Evolutionary conservation across 148 eudicot species (phyloP).

Genomic region (Persicaria maculosa): DNA sequence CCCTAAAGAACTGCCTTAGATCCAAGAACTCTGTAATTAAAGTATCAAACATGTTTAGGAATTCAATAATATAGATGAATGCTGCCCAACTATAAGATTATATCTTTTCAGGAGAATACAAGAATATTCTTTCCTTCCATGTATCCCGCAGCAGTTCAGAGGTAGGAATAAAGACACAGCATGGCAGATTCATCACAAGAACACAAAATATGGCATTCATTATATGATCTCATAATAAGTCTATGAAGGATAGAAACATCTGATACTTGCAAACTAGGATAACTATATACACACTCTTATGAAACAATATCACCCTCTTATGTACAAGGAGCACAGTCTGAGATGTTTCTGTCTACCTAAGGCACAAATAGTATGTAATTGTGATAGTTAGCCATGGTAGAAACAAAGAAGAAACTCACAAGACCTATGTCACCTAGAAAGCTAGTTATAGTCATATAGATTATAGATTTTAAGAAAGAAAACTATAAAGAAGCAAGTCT

Average conservation of each 20-base stretch:
- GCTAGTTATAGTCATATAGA: background rate
- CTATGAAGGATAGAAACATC: background rate
- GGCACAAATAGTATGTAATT: conserved; percentile 19
- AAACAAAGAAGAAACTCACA: conserved; percentile 20
- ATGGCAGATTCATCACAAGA: background rate
- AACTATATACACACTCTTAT: conserved; percentile 26
- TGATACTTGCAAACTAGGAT: conserved; percentile 14
- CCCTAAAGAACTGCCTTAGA: background rate
- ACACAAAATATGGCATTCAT: background rate
- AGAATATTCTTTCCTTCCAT: background rate
- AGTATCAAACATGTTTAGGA: background rate
- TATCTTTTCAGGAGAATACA: background rate
- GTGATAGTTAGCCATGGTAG: conserved; percentile 25
- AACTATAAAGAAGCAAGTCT: conserved; percentile 22
- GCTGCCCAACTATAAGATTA: background rate
- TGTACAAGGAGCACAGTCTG: conserved; percentile 29
- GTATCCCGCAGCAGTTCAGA: background rate
- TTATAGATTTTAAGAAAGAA: conserved; percentile 6
- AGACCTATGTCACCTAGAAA: conserved; percentile 15
- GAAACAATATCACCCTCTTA: conserved; percentile 29
- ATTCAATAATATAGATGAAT: background rate
- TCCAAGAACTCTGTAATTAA: background rate
- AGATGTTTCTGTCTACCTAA: conserved; percentile 28
- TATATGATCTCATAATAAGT: background rate
- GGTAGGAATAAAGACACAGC: background rate